Evolutionary conservation across 257 asterid genomes (phyloP), one percentile per base, ranked within the genome.

Genomic region (Penstemon davidsonii): DNA sequence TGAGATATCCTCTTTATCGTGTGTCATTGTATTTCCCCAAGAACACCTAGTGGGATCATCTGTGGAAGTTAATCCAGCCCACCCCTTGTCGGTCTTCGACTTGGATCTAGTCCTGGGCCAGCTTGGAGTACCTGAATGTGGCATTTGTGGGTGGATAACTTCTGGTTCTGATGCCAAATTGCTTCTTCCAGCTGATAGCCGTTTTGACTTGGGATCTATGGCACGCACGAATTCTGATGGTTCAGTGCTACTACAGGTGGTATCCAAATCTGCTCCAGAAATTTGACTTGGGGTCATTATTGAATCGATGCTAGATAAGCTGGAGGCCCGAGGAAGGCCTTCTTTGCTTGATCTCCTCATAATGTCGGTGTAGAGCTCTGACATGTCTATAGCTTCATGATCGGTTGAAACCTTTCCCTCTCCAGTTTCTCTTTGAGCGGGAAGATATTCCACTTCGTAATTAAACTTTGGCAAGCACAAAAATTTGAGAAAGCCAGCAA

Each of bases 191-290:
- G 83, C 83, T 19, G 99, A 93, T 50, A 88, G 76, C 13, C 99
- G 86, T 69, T 93, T 93, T 4, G 97, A 93, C 73, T 87, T 93
- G 33, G 96, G 73, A 78, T 93, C 99, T 52, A 88, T 90, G 60
- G 96, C 99, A 11, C 99, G 94, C 62, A 93, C 99, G 46, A 77
- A 91, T 8, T 93, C 97, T 7, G 99, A 93, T 47, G 97, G 99
- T 73, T 93, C 99, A 5, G 84, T 78, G 84, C 95, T 93, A 70
- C 93, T 83, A 57, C 87, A 89, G 49, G 92, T 84, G 19, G 97
- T 86, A 66, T 91, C 99, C 54, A 83, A 50, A 64, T 88, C 96
- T 33, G 82, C 81, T 60, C 84, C 97, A 8, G 97, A 81, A 78
- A 75, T 82, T 58, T 84, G 89, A 68, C 89, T 84, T 12, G 97